Percentiles rank a stretch among this genome's conserved stretches.
Conservation (phyloP, 495 filamentous ascomycete genomes). For the Penicillium macrosclerotiorum region DNA sequence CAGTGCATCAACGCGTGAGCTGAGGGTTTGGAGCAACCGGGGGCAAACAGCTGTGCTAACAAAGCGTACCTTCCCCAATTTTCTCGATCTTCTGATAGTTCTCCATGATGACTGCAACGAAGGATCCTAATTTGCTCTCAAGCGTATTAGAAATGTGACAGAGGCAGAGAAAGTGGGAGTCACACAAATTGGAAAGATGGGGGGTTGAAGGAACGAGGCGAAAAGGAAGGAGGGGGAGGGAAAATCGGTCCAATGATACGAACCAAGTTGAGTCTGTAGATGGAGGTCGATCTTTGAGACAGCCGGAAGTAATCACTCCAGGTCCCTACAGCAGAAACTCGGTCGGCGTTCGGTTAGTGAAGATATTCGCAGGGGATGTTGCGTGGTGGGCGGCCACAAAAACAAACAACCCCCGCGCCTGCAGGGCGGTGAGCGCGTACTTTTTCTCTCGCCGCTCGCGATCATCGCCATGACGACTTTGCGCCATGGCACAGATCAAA, state of each 20-base stretch:
- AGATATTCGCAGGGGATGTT: slow-evolving; percentile 24
- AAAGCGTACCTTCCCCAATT: slow-evolving; percentile 84
- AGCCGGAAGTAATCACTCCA: slow-evolving; percentile 2
- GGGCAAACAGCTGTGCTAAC: slow-evolving; percentile 3
- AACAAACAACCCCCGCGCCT: slow-evolving; percentile 38
- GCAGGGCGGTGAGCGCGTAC: slow-evolving; percentile 36
- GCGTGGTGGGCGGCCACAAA: slow-evolving; percentile 29
- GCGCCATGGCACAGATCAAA: slow-evolving; percentile 39
- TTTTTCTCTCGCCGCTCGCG: slow-evolving; percentile 8
- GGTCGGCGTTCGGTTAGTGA: slow-evolving; percentile 14
- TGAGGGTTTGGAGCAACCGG: not conserved
- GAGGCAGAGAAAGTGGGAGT: not conserved
- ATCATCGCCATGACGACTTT: not conserved
- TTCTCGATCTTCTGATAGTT: slow-evolving; percentile 99
- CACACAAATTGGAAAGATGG: slow-evolving; percentile 14
- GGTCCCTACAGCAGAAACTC: not conserved
- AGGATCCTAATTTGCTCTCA: not conserved
- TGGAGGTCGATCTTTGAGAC: slow-evolving; percentile 2
- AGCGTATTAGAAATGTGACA: slow-evolving; percentile 10
- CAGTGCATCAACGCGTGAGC: slow-evolving; percentile 14
- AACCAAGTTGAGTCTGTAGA: not conserved
- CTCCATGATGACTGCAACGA: slow-evolving; percentile 63
- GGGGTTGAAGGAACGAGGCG: slow-evolving; percentile 10
- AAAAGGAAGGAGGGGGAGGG: slow-evolving; percentile 17
- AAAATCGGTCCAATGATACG: not conserved